Base-by-base conservation (phyloP, 768 basidiomycete species). In the Auriculariales sp. region DNA sequence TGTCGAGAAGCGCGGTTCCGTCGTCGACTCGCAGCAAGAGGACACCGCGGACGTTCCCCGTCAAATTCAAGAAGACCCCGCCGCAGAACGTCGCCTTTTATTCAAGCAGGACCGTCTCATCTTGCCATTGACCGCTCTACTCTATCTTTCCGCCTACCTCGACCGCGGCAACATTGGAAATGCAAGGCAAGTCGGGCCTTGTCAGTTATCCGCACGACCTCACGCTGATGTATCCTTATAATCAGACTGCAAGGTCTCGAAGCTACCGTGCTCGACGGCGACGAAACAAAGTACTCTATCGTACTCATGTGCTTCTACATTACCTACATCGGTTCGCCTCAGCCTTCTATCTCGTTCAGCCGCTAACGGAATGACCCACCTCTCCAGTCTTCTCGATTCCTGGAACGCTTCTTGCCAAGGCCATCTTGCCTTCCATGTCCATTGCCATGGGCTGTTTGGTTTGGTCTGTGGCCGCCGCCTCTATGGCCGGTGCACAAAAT, bases 91-190 rank as follows among this genome's bases (percentile, higher is more conserved):
- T 4, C 50, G 50, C 15, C 50, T 51, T 17, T 34, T 51, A 11
- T 22, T 47, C 30, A 51, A 51, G 46, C 29, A 32, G 24, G 66
- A 67, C 34, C 11, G 59, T 3, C 53, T 61, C 28, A 68, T 69
- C 51, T 39, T 69, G 22, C 67, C 67, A 5, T 57, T 68, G 48
- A 65, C 67, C 3, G 60, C 62, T 1, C 52, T 68, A 9, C 56
- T 69, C 12, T 69, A 69, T 53, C 54, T 67, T 12, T 57, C 59
- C 7, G 68, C 67, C 3, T 70, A 68, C 53, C 60, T 70, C 27
- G 68, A 68, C 44, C 52, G 68, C 33, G 65, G 66, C 1, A 66
- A 66, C 46, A 34, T 66, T 34, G 64, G 61, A 28, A 65, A 65
- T 47, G 62, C 62, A 3, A 51, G 59, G 9, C 27, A 15, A 4